Conservation (phyloP, 2,329 filamentous ascomycete species). For the Penicillium sp. region DNA sequence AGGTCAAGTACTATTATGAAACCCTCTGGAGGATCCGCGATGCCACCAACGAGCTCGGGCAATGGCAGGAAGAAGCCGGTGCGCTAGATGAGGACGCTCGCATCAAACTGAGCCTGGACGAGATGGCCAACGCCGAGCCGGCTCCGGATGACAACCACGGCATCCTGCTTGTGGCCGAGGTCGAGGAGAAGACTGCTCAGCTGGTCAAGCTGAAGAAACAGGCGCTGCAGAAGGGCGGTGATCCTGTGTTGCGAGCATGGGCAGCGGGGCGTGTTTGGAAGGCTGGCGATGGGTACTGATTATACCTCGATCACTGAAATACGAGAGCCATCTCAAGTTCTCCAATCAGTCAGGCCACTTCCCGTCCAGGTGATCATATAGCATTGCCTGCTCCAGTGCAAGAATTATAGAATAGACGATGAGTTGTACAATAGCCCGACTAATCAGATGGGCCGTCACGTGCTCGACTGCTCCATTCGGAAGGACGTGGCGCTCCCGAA, state of each 20-base stretch:
- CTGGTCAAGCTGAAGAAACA: slow-evolving; percentile 7
- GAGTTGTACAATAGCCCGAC: no score
- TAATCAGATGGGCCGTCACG: no score
- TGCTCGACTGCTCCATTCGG: no score
- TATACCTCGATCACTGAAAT: neutral
- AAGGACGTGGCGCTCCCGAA: no score
- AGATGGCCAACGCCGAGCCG: neutral
- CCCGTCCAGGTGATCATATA: no score
- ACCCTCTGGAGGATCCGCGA: slow-evolving; percentile 41
- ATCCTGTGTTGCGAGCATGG: slow-evolving; percentile 4
- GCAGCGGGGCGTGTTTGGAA: slow-evolving; percentile 5
- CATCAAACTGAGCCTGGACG: slow-evolving; percentile 9
- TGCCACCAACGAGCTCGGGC: slow-evolving; percentile 32
- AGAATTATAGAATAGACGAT: no score
- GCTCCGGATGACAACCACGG: slow-evolving; percentile 2
- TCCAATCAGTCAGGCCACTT: no score
- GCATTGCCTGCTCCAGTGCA: no score
- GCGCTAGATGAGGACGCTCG: slow-evolving; percentile 11
- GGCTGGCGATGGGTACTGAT: slow-evolving; percentile 7
- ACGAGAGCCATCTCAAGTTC: no score
- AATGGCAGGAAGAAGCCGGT: slow-evolving; percentile 34
- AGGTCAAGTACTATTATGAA: slow-evolving; percentile 48
- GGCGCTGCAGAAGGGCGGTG: slow-evolving; percentile 5
- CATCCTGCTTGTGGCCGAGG: slow-evolving; percentile 4
- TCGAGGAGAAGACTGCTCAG: slow-evolving; percentile 12